phyloP scores from a whole-genome alignment of 2,329 filamentous ascomycete genomes.

The Penicillium capsulatum region DNA sequence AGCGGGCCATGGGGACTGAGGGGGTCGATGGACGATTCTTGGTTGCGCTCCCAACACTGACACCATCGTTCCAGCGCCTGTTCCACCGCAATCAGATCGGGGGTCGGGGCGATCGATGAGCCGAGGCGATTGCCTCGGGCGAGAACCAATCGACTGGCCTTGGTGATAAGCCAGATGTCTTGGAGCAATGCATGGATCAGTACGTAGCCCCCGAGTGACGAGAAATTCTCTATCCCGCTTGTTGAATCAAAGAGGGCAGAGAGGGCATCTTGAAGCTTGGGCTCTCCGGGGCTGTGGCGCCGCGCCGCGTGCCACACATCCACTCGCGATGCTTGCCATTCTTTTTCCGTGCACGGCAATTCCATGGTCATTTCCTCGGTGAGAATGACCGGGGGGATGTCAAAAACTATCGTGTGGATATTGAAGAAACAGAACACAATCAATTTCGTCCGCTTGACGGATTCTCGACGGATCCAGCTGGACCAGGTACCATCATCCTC shows the following conservation, averaged over 20 bases:
- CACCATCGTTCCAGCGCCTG: conserved; percentile 35
- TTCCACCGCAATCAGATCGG: conserved; percentile 27
- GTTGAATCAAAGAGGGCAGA: conserved; percentile 24
- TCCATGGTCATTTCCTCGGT: conserved; percentile 31
- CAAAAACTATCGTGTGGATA: conserved; percentile 37
- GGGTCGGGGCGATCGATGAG: conserved; percentile 20
- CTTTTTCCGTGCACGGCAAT: conserved; percentile 31
- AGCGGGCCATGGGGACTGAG: conserved; percentile 33
- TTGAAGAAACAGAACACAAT: conserved; percentile 36
- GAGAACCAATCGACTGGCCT: conserved; percentile 26
- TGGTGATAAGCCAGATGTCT: conserved; percentile 34
- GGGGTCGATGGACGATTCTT: conserved; percentile 34
- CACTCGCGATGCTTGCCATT: conserved; percentile 28
- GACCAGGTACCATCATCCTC: conserved; percentile 29
- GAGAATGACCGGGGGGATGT: conserved; percentile 30
- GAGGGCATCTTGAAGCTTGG: conserved; percentile 28
- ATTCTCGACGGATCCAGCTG: conserved; percentile 32
- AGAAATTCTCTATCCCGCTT: conserved; percentile 25
- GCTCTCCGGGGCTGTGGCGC: conserved; percentile 21
- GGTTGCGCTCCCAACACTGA: conserved; percentile 35
- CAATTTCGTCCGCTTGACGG: conserved; percentile 30
- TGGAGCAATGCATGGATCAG: conserved; percentile 33
- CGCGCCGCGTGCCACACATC: conserved; percentile 26
- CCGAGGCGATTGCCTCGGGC: conserved; percentile 16
- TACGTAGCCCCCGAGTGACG: conserved; percentile 32